Conservation (phyloP, 192 early-diverging fungal species). For the Gigaspora rosea region DNA sequence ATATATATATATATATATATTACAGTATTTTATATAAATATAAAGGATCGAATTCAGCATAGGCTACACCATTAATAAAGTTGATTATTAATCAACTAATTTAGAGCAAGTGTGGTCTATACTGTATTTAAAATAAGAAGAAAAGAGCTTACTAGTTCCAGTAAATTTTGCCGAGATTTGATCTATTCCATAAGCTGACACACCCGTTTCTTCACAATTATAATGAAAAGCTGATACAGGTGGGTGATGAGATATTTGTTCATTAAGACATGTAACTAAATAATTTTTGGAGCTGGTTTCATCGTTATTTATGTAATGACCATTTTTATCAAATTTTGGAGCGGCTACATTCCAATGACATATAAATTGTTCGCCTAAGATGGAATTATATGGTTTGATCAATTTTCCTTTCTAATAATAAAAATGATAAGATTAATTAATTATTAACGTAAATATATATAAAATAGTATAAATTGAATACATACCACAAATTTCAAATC, state of each 20-base stretch:
- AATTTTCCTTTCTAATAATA: conserved; percentile 39
- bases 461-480: not conserved
- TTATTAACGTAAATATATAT: no score
- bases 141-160: conserved; percentile 52
- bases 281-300: conserved; percentile 28
- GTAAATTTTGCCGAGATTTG: conserved; percentile 75
- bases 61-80: no score
- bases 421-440: not conserved
- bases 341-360: conserved; percentile 53
- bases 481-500: conserved; percentile 60
- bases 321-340: conserved; percentile 41
- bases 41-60: no score
- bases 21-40: not conserved
- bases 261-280: conserved; percentile 59
- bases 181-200: conserved; percentile 66
- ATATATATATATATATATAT: not conserved
- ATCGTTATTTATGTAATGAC: conserved; percentile 38
- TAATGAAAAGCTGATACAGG: conserved; percentile 65
- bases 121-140: not conserved
- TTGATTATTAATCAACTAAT: not conserved
- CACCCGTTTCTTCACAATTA: conserved; percentile 61
- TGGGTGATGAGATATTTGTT: conserved; percentile 66
- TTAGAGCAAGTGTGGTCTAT: not conserved
- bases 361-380: conserved; percentile 59
- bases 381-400: conserved; percentile 60